A percentile compares a stretch with the other conserved stretches of the same genome.
Evolutionary conservation across 2,329 filamentous ascomycete species (phyloP).

Genomic region (Alternaria metachromatica): DNA sequence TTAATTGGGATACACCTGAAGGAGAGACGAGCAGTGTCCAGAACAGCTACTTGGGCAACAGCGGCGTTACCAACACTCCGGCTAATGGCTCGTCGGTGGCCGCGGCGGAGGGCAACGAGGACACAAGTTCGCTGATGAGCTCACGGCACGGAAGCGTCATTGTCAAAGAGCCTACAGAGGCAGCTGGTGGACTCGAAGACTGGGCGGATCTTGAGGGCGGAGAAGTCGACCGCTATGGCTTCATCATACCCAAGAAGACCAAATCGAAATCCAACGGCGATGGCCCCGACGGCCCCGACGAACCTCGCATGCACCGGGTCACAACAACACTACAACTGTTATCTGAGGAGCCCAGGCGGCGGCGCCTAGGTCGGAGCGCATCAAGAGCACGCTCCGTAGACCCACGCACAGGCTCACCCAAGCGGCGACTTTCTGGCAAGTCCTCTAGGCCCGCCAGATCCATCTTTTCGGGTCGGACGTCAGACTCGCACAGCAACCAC

Average conservation of each 20-base stretch:
- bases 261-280: slow-evolving; percentile 40
- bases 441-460: slow-evolving; percentile 53
- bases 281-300: slow-evolving; percentile 39
- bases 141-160: slow-evolving; percentile 43
- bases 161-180: slow-evolving; percentile 61
- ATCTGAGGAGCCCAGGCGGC: slow-evolving; percentile 62
- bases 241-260: slow-evolving; percentile 59
- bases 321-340: slow-evolving; percentile 65
- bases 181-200: slow-evolving; percentile 69
- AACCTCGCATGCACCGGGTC: slow-evolving; percentile 60
- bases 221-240: slow-evolving; percentile 70
- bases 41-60: slow-evolving; percentile 33
- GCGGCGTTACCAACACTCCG: slow-evolving; percentile 28
- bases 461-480: slow-evolving; percentile 47
- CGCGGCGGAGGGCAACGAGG: slow-evolving; percentile 35
- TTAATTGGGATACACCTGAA: slow-evolving; percentile 49
- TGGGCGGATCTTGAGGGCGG: slow-evolving; percentile 66
- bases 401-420: slow-evolving; percentile 49
- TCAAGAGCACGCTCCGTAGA: slow-evolving; percentile 55
- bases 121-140: slow-evolving; percentile 37
- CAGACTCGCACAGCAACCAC: slow-evolving; percentile 50
- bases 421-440: slow-evolving; percentile 50
- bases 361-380: slow-evolving; percentile 58
- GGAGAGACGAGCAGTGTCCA: slow-evolving; percentile 27
- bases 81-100: slow-evolving; percentile 38